These are phyloP conservation scores for Agastache rugosa DNA, from an alignment of 257 asterid genomes.

Conservation along the genomic window DNA sequence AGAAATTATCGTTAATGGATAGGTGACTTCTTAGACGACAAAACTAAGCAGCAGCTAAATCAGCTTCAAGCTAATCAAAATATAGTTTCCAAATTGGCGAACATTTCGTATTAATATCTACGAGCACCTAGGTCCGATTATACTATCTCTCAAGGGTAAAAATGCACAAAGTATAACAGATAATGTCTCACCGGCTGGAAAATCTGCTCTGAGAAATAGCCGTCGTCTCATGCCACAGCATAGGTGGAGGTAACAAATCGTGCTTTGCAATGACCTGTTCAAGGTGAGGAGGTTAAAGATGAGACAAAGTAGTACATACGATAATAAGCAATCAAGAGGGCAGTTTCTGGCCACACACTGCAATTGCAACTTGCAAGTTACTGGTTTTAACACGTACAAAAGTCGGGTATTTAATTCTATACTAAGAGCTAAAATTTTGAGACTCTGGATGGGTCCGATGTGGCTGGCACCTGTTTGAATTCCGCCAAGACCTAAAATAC, in stretches of 20 bases:
- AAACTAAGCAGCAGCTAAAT: too few species aligned
- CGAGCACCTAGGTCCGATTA: not conserved
- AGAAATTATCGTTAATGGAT: too few species aligned
- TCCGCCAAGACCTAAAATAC: not conserved
- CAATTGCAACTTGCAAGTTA: not conserved
- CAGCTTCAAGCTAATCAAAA: not conserved
- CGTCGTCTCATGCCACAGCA: slow-evolving; percentile 55
- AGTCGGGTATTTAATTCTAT: not conserved
- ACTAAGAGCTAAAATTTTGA: not conserved
- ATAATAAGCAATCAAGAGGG: not conserved
- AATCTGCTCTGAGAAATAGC: slow-evolving; percentile 26
- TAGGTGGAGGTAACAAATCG: slow-evolving; percentile 43
- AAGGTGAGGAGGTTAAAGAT: slow-evolving; percentile 9
- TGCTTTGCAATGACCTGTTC: slow-evolving; percentile 44
- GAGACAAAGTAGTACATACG: not conserved
- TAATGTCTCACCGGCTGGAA: slow-evolving; percentile 47
- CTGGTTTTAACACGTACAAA: not conserved
- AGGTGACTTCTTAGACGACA: too few species aligned
- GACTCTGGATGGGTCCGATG: not conserved
- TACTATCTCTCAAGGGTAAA: not conserved
- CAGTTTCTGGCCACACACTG: not conserved
- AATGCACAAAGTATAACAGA: slow-evolving; percentile 24
- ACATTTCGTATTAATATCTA: not conserved
- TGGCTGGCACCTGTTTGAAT: not conserved
- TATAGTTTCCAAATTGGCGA: not conserved